A percentile compares a stretch with the other conserved stretches of the same genome.
These are phyloP conservation scores for Beauveria caledonica DNA, from an alignment of 2,329 filamentous ascomycete genomes.

Conservation along the genomic window DNA sequence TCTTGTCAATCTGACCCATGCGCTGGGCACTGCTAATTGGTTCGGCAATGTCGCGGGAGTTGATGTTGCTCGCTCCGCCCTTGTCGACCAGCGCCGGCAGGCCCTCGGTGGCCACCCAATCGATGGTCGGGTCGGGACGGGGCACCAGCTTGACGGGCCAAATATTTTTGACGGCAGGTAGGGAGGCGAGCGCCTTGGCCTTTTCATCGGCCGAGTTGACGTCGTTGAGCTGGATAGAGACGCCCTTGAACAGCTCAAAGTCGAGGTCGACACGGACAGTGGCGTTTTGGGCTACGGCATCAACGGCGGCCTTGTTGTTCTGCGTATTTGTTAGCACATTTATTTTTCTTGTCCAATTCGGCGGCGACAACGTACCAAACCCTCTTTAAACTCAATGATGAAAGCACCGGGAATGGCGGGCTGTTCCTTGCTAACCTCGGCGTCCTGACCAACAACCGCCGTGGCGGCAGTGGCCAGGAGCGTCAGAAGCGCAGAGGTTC, in stretches of 20 bases:
- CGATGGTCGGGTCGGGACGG: conserved; percentile 33
- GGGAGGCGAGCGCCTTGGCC: conserved; percentile 30
- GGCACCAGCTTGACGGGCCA: conserved; percentile 41
- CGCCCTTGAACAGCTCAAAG: conserved; percentile 45
- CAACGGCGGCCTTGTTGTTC: conserved; percentile 31
- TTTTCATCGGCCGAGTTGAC: conserved; percentile 34
- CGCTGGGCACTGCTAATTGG: conserved; percentile 38
- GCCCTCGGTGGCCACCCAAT: conserved; percentile 31
- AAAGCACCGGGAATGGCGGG: conserved; percentile 38
- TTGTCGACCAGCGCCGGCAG: conserved; percentile 3
- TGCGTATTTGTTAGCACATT: neutral
- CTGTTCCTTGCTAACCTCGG: neutral
- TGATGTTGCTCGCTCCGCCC: neutral
- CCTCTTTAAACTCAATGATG: conserved; percentile 45
- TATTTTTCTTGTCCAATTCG: no score
- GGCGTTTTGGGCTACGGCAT: conserved; percentile 30
- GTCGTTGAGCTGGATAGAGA: conserved; percentile 44
- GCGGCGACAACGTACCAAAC: conserved; percentile 29
- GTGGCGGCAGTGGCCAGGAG: conserved; percentile 28
- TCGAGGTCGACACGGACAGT: conserved; percentile 39
- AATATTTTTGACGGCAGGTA: conserved; percentile 39
- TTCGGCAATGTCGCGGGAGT: conserved; percentile 15
- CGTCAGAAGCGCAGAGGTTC: conserved; percentile 24
- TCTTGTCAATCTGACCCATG: conserved; percentile 49
- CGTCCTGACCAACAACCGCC: conserved; percentile 11